phyloP scores from a whole-genome alignment of 306 rosid species.

The Ormosia emarginata region DNA sequence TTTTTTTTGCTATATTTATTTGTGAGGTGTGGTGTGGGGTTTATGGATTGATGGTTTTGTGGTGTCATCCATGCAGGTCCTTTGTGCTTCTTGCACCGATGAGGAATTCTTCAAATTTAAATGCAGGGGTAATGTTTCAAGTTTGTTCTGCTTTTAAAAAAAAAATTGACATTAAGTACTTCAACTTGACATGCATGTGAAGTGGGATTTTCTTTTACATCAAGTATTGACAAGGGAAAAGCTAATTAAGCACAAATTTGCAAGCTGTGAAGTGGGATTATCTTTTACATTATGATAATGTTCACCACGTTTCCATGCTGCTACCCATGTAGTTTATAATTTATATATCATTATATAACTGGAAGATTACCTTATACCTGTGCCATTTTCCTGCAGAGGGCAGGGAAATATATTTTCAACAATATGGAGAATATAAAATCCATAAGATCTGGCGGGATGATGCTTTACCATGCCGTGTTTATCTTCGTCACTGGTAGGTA shows the following conservation, averaged over 20 bases:
- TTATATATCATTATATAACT: not conserved
- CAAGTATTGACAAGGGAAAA: not conserved
- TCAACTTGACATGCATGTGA: not conserved
- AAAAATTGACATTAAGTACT: not conserved
- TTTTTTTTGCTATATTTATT: not conserved
- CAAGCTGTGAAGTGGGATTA: not conserved
- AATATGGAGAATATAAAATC: slow-evolving; percentile 56
- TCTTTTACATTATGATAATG: not conserved
- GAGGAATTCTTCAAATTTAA: slow-evolving; percentile 72
- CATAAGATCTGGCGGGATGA: slow-evolving; percentile 88
- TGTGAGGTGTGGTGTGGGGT: not conserved
- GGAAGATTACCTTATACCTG: not conserved
- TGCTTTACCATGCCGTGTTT: slow-evolving; percentile 81
- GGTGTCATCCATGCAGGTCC: slow-evolving; percentile 50
- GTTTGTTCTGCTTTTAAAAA: not conserved
- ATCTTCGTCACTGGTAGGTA: slow-evolving; percentile 87
- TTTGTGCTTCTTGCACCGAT: slow-evolving; percentile 77
- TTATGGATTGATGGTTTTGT: not conserved
- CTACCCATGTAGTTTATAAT: not conserved
- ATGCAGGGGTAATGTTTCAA: slow-evolving; percentile 56
- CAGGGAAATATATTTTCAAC: slow-evolving; percentile 56
- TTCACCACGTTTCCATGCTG: not conserved
- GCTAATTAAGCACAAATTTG: not conserved
- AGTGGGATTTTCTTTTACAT: not conserved
- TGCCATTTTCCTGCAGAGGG: slow-evolving; percentile 48